These are phyloP conservation scores for Ophiosphaerella korrae DNA, from an alignment of 2,329 filamentous ascomycete genomes.

Conservation along the genomic window DNA sequence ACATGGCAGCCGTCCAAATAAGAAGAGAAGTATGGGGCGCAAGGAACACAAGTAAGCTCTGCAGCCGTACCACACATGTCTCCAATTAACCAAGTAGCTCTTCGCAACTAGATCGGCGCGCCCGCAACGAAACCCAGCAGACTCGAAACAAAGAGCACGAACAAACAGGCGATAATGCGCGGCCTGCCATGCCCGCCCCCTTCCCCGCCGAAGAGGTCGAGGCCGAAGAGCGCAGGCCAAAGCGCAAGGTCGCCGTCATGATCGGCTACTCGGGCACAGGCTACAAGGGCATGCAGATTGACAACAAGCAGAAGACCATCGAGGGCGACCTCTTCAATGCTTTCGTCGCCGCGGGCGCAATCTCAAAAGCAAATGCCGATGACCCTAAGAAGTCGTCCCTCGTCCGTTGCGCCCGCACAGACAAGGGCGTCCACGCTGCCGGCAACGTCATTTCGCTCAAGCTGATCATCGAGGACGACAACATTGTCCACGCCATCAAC, in stretches of 20 bases:
- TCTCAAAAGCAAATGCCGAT: conserved; percentile 94
- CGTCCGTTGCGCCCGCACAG: conserved; percentile 90
- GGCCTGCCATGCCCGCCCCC: conserved; percentile 60
- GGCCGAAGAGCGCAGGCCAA: conserved; percentile 83
- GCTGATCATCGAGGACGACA: conserved; percentile 88
- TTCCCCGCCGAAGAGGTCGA: conserved; percentile 83
- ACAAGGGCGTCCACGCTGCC: conserved; percentile 96
- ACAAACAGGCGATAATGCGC: conserved; percentile 40
- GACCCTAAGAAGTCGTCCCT: conserved; percentile 96
- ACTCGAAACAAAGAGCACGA: conserved; percentile 45
- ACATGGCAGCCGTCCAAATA: conserved; percentile 53
- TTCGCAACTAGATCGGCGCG: conserved; percentile 54
- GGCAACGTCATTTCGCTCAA: conserved; percentile 96
- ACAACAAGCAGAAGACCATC: conserved; percentile 80
- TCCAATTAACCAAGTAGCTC: conserved; percentile 51
- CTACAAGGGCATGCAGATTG: conserved; percentile 96
- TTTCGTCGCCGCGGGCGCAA: conserved; percentile 87
- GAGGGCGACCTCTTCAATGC: conserved; percentile 94
- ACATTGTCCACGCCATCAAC: conserved; percentile 92
- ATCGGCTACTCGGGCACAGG: conserved; percentile 95
- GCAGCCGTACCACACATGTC: conserved; percentile 11
- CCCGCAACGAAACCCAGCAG: conserved; percentile 50
- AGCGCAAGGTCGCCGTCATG: conserved; percentile 94
- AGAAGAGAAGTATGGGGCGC: conserved; percentile 71
- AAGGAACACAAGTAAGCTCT: conserved; percentile 66